Conservation (phyloP, 352 stramenopile genomes). For the Phytopythium helicoides region DNA sequence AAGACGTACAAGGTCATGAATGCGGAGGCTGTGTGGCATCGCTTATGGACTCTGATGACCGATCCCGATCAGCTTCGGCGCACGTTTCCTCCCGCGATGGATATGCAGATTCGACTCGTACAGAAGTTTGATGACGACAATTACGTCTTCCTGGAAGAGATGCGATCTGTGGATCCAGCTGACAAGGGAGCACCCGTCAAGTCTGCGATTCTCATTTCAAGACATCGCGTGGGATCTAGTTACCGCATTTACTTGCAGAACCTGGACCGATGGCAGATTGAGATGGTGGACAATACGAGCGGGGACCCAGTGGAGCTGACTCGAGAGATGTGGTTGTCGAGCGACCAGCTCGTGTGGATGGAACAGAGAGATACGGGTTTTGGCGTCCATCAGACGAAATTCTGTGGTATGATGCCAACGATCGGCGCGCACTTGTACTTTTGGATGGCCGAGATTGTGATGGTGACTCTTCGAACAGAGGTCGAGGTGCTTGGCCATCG, state of each 20-base stretch:
- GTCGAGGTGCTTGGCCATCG: constrained; percentile 24
- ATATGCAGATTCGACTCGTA: constrained; percentile 19
- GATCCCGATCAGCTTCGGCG: constrained; percentile 19
- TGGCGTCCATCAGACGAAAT: constrained; percentile 23
- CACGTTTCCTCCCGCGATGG: constrained; percentile 16
- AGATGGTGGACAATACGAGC: constrained; percentile 15
- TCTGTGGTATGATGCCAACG: constrained; percentile 25
- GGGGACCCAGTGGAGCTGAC: no score
- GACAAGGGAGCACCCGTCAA: constrained; percentile 11
- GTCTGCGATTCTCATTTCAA: constrained; percentile 16
- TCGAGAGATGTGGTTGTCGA: background rate
- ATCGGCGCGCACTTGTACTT: constrained; percentile 37
- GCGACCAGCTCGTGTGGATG: constrained; percentile 20
- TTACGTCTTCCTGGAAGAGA: constrained; percentile 25
- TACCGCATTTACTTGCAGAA: constrained; percentile 28
- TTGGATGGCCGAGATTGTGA: constrained; percentile 40
- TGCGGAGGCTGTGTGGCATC: constrained; percentile 13
- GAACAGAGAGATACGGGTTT: constrained; percentile 33
- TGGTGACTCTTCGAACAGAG: constrained; percentile 36
- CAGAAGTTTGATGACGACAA: constrained; percentile 29
- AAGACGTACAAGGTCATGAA: constrained; percentile 18
- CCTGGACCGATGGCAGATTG: constrained; percentile 25
- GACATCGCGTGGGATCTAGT: constrained; percentile 12
- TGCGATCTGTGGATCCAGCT: constrained; percentile 19
- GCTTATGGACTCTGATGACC: constrained; percentile 22